Evolutionary conservation across 768 basidiomycete species (phyloP), one percentile per base, ranked within the genome.

Genomic region (Peribolospora kevripleyi): DNA sequence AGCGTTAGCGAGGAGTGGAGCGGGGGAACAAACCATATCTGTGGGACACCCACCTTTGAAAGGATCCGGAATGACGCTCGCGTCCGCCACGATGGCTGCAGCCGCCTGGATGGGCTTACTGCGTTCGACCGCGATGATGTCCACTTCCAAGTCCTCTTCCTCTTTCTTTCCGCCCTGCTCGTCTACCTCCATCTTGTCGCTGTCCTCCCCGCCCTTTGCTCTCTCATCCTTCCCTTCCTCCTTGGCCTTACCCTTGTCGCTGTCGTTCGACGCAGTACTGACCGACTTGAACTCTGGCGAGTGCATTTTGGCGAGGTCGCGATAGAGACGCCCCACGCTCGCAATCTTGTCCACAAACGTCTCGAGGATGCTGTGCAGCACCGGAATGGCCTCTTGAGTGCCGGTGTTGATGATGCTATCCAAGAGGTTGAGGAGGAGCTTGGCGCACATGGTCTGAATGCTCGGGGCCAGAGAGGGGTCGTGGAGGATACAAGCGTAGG

Each of bases 391-490:
- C 50, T 77, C 79, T 54, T 75, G 73, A 36, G 75, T 70, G 0
- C 79, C 77, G 40, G 74, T 62, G 54, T 48, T 68, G 36, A 81
- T 69, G 47, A 95, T 79, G 49, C 78, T 75, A 54, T 97, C 93
- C 47, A 84, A 75, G 50, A 93, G 74, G 58, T 82, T 83, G 63
- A 87, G 82, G 66, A 95, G 79, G 70, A 93, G 79, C 68, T 95
- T 97, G 53, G 82, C 81, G 59, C 84, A 85, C 65, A 95, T 74
- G 9, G 84, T 84, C 63, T 95, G 88, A 42, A 90, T 76, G 54
- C 76, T 79, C 61, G 75, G 79, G 7, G 77, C 74, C 49, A 90
- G 75, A 14, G 82, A 78, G 2, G 84, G 76, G 64, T 93, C 87
- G 68, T 95, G 91, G 51, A 93, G 76, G 63, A 85, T 78, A 51